Evolutionary conservation across 176 grass and related monocot genomes (phyloP).

Genomic region (Cenchrus fungigraminus): DNA sequence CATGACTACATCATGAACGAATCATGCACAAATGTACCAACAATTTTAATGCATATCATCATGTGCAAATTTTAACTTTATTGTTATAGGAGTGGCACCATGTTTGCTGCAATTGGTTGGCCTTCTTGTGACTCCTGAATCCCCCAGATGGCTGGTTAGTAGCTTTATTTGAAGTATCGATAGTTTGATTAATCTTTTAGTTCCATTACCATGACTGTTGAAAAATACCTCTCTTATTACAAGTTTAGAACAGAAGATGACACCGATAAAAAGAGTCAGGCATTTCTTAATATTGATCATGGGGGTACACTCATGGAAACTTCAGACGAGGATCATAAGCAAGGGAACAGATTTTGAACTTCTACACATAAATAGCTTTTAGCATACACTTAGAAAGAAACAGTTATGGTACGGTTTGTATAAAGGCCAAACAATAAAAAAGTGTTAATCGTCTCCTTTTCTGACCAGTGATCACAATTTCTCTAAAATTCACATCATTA

Average conservation of each 20-base stretch:
- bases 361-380: not conserved
- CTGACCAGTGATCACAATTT: not conserved
- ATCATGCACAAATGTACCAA: not conserved
- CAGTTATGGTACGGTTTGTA: not conserved
- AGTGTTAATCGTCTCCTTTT: not conserved
- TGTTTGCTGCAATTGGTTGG: conserved; percentile 72
- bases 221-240: not conserved
- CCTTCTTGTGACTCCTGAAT: conserved; percentile 78
- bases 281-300: not conserved
- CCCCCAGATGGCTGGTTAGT: conserved; percentile 86
- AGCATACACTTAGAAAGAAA: not conserved
- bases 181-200: not conserved
- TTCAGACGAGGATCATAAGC: not conserved
- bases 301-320: not conserved
- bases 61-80: conserved; percentile 17
- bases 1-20: not conserved
- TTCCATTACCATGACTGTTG: not conserved
- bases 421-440: not conserved
- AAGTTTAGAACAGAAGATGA: conserved; percentile 5
- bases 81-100: conserved; percentile 59
- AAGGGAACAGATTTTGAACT: not conserved
- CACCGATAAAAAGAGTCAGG: not conserved
- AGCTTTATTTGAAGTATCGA: not conserved
- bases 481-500: not conserved
- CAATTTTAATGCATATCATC: not conserved